Percentiles rank a stretch among this genome's conserved stretches.
These are phyloP conservation scores for Candida sanyaensis DNA, from an alignment of 1,139 yeast species.

Conservation along the genomic window DNA sequence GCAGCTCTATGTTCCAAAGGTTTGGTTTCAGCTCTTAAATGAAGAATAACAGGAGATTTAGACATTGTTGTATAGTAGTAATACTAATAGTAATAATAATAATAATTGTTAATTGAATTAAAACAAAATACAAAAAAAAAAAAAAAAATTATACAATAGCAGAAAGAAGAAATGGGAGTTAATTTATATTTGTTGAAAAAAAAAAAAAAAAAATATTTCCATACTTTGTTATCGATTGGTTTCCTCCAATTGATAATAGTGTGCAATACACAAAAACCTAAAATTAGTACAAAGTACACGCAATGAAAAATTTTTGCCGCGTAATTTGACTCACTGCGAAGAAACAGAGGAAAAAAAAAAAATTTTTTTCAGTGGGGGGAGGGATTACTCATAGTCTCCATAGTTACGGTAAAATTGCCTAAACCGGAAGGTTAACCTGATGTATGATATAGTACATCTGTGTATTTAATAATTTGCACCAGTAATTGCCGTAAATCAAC, in stretches of 20 bases:
- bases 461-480: no score
- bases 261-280: no score
- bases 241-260: no score
- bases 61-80: slow-evolving; percentile 7
- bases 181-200: no score
- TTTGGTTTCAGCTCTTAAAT: slow-evolving; percentile 94
- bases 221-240: no score
- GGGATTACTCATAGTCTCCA: not conserved
- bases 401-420: slow-evolving; percentile 8
- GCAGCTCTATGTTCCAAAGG: slow-evolving; percentile 98
- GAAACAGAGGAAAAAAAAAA: no score
- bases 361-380: not conserved
- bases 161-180: no score
- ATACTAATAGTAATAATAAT: not conserved
- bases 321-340: no score
- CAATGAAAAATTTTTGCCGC: not conserved
- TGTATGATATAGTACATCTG: not conserved
- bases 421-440: slow-evolving; percentile 1
- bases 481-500: no score
- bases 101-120: not conserved
- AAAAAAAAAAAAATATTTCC: no score
- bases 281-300: no score
- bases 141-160: no score
- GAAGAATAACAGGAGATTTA: slow-evolving; percentile 52
- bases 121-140: not conserved